Conservation (phyloP, 116 monocot genomes). For the Cymodocea nodosa region DNA sequence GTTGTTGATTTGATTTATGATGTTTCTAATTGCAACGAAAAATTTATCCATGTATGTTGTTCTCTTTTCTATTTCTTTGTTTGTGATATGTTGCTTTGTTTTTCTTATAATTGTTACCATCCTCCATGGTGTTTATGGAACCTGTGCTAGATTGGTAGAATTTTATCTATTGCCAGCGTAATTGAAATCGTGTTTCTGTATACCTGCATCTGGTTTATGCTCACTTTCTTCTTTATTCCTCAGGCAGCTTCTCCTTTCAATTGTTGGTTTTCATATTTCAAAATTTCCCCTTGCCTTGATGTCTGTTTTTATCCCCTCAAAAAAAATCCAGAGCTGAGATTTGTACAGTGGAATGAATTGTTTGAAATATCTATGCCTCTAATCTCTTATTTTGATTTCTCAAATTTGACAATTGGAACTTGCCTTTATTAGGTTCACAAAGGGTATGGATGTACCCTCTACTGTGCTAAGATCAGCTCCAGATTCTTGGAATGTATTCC, state of each 20-base stretch:
- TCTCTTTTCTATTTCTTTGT: background rate
- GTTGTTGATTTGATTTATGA: background rate
- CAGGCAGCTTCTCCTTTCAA: too few relatives aligned
- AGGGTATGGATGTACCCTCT: conserved; percentile 39
- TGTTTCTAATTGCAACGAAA: too few relatives aligned
- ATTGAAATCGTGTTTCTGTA: too few relatives aligned
- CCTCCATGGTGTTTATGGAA: too few relatives aligned
- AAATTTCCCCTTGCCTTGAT: too few relatives aligned
- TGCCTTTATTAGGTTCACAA: conserved; percentile 31
- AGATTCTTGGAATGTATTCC: conserved; percentile 53
- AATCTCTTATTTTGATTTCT: background rate
- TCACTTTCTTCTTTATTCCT: too few relatives aligned
- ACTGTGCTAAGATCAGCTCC: conserved; percentile 41
- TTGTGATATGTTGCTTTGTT: too few relatives aligned
- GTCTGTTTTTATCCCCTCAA: background rate
- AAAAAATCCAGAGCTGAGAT: background rate
- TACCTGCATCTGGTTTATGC: too few relatives aligned
- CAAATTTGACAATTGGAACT: background rate
- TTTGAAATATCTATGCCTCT: background rate
- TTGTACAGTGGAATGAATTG: background rate
- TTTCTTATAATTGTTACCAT: background rate
- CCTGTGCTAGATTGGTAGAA: too few relatives aligned
- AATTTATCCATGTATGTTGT: background rate
- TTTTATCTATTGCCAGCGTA: too few relatives aligned
- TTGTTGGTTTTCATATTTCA: too few relatives aligned